Evolutionary conservation across 2,329 filamentous ascomycete genomes (phyloP).

Genomic region (Knufia fluminis): DNA sequence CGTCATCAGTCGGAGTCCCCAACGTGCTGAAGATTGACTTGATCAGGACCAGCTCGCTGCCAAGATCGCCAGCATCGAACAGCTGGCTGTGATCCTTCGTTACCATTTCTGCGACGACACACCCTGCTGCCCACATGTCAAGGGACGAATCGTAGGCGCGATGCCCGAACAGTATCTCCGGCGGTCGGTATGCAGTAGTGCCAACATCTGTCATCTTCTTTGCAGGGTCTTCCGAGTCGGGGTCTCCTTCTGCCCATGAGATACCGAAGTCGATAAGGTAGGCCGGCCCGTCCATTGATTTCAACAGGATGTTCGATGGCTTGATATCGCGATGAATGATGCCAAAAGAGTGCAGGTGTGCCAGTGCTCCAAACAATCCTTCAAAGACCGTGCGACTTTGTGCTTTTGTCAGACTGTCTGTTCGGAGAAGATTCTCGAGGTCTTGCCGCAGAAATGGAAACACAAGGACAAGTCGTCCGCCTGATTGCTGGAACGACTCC

Average conservation of each 20-base stretch:
- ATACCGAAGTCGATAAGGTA: constrained; percentile 88
- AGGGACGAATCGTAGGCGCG: constrained; percentile 60
- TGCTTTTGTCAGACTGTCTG: constrained; percentile 23
- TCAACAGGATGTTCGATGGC: constrained; percentile 75
- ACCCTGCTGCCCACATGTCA: constrained; percentile 85
- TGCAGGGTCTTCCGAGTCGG: constrained; percentile 51
- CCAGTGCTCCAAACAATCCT: constrained; percentile 63
- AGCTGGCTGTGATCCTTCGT: constrained; percentile 49
- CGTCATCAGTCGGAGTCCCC: constrained; percentile 70
- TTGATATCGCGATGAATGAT: constrained; percentile 94
- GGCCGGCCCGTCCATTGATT: constrained; percentile 58
- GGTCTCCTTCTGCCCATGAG: constrained; percentile 60
- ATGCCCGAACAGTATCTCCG: constrained; percentile 82
- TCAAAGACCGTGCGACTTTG: constrained; percentile 46
- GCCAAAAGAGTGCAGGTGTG: constrained; percentile 59
- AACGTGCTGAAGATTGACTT: constrained; percentile 86
- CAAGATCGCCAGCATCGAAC: constrained; percentile 81
- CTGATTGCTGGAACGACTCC: constrained; percentile 59
- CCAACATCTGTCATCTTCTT: constrained; percentile 86
- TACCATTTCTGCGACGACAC: constrained; percentile 70
- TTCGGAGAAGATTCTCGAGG: constrained; percentile 55
- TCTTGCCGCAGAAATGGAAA: constrained; percentile 77
- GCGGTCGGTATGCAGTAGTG: constrained; percentile 81
- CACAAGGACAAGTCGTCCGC: constrained; percentile 64
- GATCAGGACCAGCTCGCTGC: constrained; percentile 84